Percentiles rank a stretch among this genome's conserved stretches.
Evolutionary conservation across 1,284 basidiomycete genomes (phyloP).

Genomic region (Pterula multifida): DNA sequence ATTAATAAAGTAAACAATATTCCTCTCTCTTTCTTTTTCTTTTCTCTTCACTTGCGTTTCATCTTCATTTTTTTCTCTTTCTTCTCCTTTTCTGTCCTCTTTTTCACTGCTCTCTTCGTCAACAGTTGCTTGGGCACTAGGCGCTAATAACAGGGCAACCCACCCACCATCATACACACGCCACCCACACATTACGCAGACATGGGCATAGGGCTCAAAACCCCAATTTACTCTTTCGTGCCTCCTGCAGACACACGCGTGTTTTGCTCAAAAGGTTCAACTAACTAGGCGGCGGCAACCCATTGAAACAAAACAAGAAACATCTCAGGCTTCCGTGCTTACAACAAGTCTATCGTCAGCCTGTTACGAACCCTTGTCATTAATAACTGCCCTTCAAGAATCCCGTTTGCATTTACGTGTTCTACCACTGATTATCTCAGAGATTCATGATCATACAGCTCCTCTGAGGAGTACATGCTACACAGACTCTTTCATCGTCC

Average conservation of each 20-base stretch:
- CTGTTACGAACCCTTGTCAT: too few species aligned
- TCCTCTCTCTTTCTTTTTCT: background rate
- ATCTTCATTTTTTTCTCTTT: background rate
- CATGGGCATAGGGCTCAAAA: background rate
- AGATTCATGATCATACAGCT: too few species aligned
- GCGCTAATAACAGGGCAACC: background rate
- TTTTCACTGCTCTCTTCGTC: background rate
- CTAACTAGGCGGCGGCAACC: background rate
- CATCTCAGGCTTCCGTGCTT: too few species aligned
- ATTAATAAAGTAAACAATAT: background rate
- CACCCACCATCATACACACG: background rate
- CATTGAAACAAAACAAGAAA: background rate
- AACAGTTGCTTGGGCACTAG: background rate
- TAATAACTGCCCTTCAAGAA: too few species aligned
- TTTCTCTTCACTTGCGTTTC: background rate
- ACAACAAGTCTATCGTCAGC: too few species aligned
- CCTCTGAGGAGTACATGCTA: too few species aligned
- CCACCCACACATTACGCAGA: background rate
- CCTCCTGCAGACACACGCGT: background rate
- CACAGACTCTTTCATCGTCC: too few species aligned
- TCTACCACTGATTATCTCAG: too few species aligned
- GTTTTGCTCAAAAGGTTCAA: background rate
- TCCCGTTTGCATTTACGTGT: too few species aligned
- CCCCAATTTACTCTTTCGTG: background rate
- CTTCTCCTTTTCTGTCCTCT: background rate